A percentile compares a stretch with the other conserved stretches of the same genome.
Evolutionary conservation across 2,329 filamentous ascomycete species (phyloP).

Genomic region (Xylariaceae sp.): DNA sequence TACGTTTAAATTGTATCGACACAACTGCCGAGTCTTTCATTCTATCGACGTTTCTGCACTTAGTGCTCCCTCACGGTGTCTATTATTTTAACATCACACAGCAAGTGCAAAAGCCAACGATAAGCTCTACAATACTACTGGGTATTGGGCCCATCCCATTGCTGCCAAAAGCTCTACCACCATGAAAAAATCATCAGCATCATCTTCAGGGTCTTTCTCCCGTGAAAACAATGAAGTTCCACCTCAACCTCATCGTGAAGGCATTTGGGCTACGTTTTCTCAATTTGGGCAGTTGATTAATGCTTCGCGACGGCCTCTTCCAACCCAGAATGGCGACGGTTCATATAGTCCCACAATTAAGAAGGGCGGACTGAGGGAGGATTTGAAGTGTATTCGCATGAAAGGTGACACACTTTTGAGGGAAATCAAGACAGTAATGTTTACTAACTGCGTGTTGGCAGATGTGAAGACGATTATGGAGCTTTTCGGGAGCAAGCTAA

Average conservation of each 20-base stretch:
- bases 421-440: background rate
- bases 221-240: constrained; percentile 25
- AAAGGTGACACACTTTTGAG: constrained; percentile 44
- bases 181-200: constrained; percentile 12
- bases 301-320: constrained; percentile 63
- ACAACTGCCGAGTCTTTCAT: background rate
- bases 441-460: constrained; percentile 33
- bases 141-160: constrained; percentile 4
- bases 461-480: constrained; percentile 66
- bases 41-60: background rate
- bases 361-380: constrained; percentile 55
- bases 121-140: constrained; percentile 13
- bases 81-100: constrained; percentile 10
- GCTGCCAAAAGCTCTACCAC: constrained; percentile 23
- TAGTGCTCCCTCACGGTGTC: background rate
- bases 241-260: constrained; percentile 37
- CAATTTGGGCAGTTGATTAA: constrained; percentile 41
- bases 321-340: constrained; percentile 65
- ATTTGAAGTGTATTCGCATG: constrained; percentile 58
- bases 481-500: constrained; percentile 64
- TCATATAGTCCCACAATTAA: constrained; percentile 54
- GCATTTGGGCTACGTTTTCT: constrained; percentile 39
- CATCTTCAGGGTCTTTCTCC: constrained; percentile 18
- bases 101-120: constrained; percentile 15
- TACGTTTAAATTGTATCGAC: background rate